Base-by-base conservation (phyloP, 2,329 filamentous ascomycete genomes). In the Thielaviopsis euricoi region DNA sequence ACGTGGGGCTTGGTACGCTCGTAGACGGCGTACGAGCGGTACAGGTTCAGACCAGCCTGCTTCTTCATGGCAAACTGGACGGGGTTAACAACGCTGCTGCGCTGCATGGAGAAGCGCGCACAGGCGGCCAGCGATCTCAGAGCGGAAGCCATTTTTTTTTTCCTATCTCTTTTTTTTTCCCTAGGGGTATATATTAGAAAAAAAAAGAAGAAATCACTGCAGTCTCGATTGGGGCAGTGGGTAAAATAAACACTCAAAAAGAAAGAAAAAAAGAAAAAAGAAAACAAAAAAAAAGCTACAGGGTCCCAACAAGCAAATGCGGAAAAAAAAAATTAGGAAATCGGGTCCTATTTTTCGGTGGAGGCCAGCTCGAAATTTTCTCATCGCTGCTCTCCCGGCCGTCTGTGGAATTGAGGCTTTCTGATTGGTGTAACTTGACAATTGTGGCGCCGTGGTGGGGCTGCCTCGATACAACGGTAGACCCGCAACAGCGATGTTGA, bases 1-100 rank as follows among this genome's bases (percentile, higher is more conserved):
- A 98, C 91, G 73, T 98, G 93, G 61, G 93, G 93, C 81, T 98
- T 98, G 70, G 78, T 83, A 70, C 93, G 84, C 80, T 94, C 83
- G 70, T 86, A 98, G 59, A 78, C 77, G 62, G 82, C 82, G 65
- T 85, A 85, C 68, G 76, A 76, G 65, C 82, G 77, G 69, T 79
- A 78, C 67, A 84, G 73, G 73, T 82, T 83, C 67, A 85, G 75
- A 64, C 78, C 77, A 68, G 80, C 81, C 71, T 83, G 79, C 64
- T 74, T 73, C 67, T 77, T 78, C 66, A 86, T 71, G 63, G 81
- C 79, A 67, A 80, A 79, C 73, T 89, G 87, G 65, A 96, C 77
- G 56, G 89, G 87, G 74, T 86, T 91, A 69, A 81, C 73, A 65
- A 78, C 76, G 70, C 77, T 82, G 70, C 82, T 79, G 67, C 80